Conservation (phyloP, 2,329 filamentous ascomycete genomes). For the Whalleya microplaca region DNA sequence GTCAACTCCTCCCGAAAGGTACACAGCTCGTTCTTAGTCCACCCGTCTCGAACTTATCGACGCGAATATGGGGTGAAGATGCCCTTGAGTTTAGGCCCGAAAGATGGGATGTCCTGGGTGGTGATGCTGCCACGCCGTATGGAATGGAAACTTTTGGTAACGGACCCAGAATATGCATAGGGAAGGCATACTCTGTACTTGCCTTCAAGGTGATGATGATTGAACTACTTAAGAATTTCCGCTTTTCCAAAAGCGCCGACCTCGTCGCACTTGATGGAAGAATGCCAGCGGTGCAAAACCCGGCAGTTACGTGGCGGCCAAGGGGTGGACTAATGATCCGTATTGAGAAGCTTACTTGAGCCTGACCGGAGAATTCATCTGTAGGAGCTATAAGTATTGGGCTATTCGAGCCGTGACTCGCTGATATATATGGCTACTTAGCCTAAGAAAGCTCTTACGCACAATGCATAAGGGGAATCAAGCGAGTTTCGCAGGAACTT, state of each 20-base stretch:
- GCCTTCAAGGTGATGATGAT: conserved; percentile 21
- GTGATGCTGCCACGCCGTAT: conserved; percentile 12
- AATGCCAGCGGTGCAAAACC: conserved; percentile 14
- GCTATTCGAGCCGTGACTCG: too few relatives aligned
- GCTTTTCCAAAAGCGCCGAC: conserved; percentile 9
- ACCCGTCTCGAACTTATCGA: conserved; percentile 14
- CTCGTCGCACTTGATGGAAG: conserved; percentile 7
- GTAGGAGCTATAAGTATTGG: too few relatives aligned
- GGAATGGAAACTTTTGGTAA: conserved; percentile 15
- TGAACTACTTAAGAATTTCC: conserved; percentile 15
- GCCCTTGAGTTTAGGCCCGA: conserved; percentile 13
- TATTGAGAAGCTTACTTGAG: conserved; percentile 9
- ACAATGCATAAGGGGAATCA: too few relatives aligned
- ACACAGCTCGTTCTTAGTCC: conserved; percentile 20
- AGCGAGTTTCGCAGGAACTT: too few relatives aligned
- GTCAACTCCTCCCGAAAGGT: conserved; percentile 17
- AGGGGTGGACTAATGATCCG: conserved; percentile 12
- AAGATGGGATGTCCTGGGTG: conserved; percentile 12
- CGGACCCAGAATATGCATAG: conserved; percentile 18
- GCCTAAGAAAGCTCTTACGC: too few relatives aligned
- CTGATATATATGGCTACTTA: too few relatives aligned
- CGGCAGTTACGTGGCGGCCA: conserved; percentile 18
- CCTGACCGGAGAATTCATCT: not conserved
- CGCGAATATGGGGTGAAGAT: conserved; percentile 12
- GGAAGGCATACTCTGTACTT: conserved; percentile 19